Evolutionary conservation across 2,329 filamentous ascomycete species (phyloP).

Genomic region (Macroventuria anomochaeta): DNA sequence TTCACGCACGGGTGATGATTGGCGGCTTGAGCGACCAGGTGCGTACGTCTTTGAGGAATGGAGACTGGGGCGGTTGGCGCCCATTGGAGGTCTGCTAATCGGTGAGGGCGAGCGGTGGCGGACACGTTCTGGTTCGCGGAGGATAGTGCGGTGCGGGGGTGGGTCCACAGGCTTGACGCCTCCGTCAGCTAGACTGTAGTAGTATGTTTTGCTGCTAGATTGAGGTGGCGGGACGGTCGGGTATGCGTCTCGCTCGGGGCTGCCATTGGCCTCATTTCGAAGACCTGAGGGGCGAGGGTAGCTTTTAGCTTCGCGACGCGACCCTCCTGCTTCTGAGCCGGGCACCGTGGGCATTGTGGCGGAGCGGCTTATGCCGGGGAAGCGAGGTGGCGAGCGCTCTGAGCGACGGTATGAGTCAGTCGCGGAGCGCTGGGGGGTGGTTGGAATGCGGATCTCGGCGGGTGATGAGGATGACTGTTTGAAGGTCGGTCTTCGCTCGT

Average conservation of each 20-base stretch:
- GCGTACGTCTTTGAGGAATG: conserved; percentile 12
- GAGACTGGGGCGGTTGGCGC: conserved; percentile 34
- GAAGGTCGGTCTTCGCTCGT: conserved; percentile 43
- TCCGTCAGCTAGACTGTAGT: conserved; percentile 34
- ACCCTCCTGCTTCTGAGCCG: conserved; percentile 28
- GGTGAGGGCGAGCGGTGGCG: conserved; percentile 41
- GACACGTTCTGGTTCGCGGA: conserved; percentile 39
- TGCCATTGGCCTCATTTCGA: conserved; percentile 39
- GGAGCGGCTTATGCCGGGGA: conserved; percentile 48
- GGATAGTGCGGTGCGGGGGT: conserved; percentile 33
- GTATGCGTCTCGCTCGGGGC: conserved; percentile 31
- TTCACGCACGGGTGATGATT: conserved; percentile 31
- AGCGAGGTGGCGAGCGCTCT: conserved; percentile 39
- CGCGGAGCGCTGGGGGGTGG: conserved; percentile 40
- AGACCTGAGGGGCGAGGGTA: conserved; percentile 37
- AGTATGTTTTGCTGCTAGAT: conserved; percentile 26
- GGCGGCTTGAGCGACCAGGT: conserved; percentile 35
- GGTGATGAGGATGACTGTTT: conserved; percentile 49
- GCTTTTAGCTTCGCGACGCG: conserved; percentile 37
- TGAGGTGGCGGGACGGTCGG: conserved; percentile 28
- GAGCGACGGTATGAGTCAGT: conserved; percentile 35
- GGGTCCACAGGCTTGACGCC: conserved; percentile 28
- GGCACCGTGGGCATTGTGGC: conserved; percentile 52
- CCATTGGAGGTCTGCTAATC: conserved; percentile 41
- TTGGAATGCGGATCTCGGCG: conserved; percentile 40